Evolutionary conservation across 2,329 filamentous ascomycete species (phyloP), one percentile per base, ranked within the genome.

Genomic region (Pestalotiopsis sp.): DNA sequence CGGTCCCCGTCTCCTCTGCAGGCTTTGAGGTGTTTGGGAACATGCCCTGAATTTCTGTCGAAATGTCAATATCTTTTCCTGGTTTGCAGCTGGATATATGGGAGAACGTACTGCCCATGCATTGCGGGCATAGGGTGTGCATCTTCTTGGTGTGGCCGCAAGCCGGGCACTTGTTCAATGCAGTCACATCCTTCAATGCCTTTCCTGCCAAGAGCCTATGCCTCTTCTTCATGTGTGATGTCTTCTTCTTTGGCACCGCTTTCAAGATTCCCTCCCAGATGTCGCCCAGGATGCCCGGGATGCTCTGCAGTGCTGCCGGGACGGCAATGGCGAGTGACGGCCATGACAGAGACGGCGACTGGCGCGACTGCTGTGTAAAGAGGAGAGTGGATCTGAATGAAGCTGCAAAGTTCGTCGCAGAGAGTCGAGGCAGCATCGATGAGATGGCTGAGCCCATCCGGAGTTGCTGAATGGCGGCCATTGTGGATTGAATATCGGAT

Each of bases 221-320:
- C 75, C 96, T 89, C 87, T 94, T 97, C 85, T 96, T 97, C 85
- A 94, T 94, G 81, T 99, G 94, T 57, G 95, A 98, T 41, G 94
- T 97, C 89, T 98, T 99, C 85, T 97, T 98, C 88, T 99, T 99
- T 4, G 96, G 96, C 17, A 98, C 96, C 1, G 96, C 96, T 73
- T 91, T 91, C 74, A 99, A 86, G 61, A 99, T 89, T 5, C 93
- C 94, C 74, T 98, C 95, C 95, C 95, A 98, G 76, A 99, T 90
- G 71, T 92, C 93, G 68, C 89, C 90, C 25, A 97, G 82, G n/a
- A 94, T 78, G 4, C 87, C 87, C 5, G 92, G 91, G 65, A 95
- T 84, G 64, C 84, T 89, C 73, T 90, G 86, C 72, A 93, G 84
- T 52, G 84, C 81, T 13, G 87, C 84, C 27, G 92, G 89, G 52